A percentile compares a stretch with the other conserved stretches of the same genome.
These are phyloP conservation scores for Atkinsonella texensis DNA, from an alignment of 2,329 filamentous ascomycete species.

Conservation along the genomic window DNA sequence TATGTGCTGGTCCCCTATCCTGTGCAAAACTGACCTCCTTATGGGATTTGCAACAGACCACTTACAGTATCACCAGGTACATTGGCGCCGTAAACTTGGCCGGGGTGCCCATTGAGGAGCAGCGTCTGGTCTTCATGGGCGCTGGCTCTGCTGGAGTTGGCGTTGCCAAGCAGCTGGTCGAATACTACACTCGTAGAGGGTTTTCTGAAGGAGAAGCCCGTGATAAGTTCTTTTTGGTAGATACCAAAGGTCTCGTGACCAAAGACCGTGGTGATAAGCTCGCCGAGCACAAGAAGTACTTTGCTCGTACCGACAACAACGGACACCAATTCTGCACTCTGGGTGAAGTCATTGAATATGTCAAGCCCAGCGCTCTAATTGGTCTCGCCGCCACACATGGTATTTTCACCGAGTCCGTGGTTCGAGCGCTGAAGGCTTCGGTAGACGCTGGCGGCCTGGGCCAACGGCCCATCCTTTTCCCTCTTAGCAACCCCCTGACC, in stretches of 20 bases:
- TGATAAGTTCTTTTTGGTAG: slow-evolving; percentile 92
- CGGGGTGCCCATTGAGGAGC: slow-evolving; percentile 73
- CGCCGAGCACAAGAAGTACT: slow-evolving; percentile 76
- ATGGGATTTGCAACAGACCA: neutral
- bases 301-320: slow-evolving; percentile 51
- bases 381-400: slow-evolving; percentile 91
- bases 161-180: slow-evolving; percentile 94
- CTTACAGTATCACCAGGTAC: slow-evolving; percentile 45
- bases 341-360: slow-evolving; percentile 85
- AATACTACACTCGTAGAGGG: slow-evolving; percentile 90
- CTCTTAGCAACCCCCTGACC: slow-evolving; percentile 87
- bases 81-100: slow-evolving; percentile 71
- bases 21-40: no score
- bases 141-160: slow-evolving; percentile 92
- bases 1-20: slow-evolving; percentile 22
- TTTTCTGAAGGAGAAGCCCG: slow-evolving; percentile 78
- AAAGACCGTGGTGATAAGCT: slow-evolving; percentile 86
- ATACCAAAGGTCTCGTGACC: slow-evolving; percentile 92
- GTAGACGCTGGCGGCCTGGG: slow-evolving; percentile 54
- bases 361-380: slow-evolving; percentile 88
- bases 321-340: slow-evolving; percentile 65
- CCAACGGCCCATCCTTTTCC: slow-evolving; percentile 83
- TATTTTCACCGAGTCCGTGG: slow-evolving; percentile 79
- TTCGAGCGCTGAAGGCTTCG: slow-evolving; percentile 56
- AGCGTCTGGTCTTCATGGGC: slow-evolving; percentile 91